These are phyloP conservation scores for Penicillium capsulatum DNA, from an alignment of 2,329 filamentous ascomycete genomes.

Conservation along the genomic window DNA sequence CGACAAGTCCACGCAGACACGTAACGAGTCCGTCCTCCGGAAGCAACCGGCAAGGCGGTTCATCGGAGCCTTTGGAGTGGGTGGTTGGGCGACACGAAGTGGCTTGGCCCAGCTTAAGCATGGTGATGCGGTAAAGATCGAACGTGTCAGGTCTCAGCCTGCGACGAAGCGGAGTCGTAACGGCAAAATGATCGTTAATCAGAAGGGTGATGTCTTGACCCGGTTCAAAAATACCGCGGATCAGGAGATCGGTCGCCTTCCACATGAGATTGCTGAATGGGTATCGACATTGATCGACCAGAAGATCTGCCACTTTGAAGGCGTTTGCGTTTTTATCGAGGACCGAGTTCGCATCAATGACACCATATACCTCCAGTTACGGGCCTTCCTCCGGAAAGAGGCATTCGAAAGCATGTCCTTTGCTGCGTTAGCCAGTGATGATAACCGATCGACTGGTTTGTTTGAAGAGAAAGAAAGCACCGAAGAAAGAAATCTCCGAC, in stretches of 20 bases:
- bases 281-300: conserved; percentile 90
- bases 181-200: conserved; percentile 48
- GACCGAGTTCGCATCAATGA: conserved; percentile 84
- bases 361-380: conserved; percentile 85
- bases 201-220: conserved; percentile 79
- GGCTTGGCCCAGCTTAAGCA: conserved; percentile 71
- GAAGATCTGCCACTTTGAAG: conserved; percentile 80
- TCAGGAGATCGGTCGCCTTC: conserved; percentile 78
- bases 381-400: conserved; percentile 67
- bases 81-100: conserved; percentile 86
- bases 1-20: not conserved
- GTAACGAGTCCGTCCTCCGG: conserved; percentile 13
- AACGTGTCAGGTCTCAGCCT: conserved; percentile 72
- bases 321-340: conserved; percentile 81
- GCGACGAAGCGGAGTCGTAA: conserved; percentile 48
- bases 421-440: conserved; percentile 44
- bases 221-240: conserved; percentile 78
- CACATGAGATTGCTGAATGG: conserved; percentile 85
- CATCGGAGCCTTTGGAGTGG: conserved; percentile 85
- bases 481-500: conserved; percentile 76
- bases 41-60: conserved; percentile 61
- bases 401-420: conserved; percentile 67
- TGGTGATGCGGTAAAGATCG: conserved; percentile 78
- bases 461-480: conserved; percentile 82
- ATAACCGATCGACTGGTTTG: conserved; percentile 67